Percentiles rank a stretch among this genome's conserved stretches.
phyloP scores from a whole-genome alignment of 495 filamentous ascomycete species.

The Aspergillus cristatus region DNA sequence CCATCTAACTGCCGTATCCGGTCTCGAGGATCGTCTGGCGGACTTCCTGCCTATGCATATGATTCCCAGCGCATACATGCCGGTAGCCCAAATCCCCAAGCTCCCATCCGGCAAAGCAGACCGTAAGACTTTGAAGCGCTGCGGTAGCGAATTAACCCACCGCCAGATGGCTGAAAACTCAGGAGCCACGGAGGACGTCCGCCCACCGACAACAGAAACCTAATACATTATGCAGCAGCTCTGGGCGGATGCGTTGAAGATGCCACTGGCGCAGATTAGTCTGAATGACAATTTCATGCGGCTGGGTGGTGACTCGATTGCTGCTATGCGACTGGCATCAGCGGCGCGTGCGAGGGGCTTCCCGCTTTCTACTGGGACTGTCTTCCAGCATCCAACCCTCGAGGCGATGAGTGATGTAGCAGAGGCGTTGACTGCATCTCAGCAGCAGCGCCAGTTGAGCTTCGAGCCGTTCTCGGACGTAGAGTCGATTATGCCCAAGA shows the following conservation, averaged over 20 bases:
- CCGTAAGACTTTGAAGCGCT: slow-evolving; percentile 4
- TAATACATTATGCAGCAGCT: slow-evolving; percentile 8
- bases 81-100: slow-evolving; percentile 2
- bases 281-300: slow-evolving; percentile 34
- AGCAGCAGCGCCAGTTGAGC: slow-evolving; percentile 2
- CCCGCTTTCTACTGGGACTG: slow-evolving; percentile 12
- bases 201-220: slow-evolving; percentile 3
- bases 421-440: slow-evolving; percentile 4
- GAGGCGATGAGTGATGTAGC: slow-evolving; percentile 13
- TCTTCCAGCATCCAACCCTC: slow-evolving; percentile 24
- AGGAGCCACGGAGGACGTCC: slow-evolving; percentile 3
- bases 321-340: slow-evolving; percentile 44
- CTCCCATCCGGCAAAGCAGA: slow-evolving; percentile 6
- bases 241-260: slow-evolving; percentile 12
- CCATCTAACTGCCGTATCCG: slow-evolving; percentile 1
- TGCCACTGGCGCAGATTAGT: slow-evolving; percentile 11
- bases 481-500: slow-evolving; percentile 14
- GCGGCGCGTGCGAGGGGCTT: slow-evolving; percentile 15
- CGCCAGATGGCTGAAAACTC: slow-evolving; percentile 8
- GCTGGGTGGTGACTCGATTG: slow-evolving; percentile 50
- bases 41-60: slow-evolving; percentile 7
- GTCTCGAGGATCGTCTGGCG: slow-evolving; percentile 1
- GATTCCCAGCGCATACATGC: slow-evolving; percentile 4
- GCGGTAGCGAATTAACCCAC: slow-evolving; percentile 5
- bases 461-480: slow-evolving; percentile 17